Base-by-base conservation (phyloP, 495 filamentous ascomycete species). In the Symbiotaphrina buchneri region DNA sequence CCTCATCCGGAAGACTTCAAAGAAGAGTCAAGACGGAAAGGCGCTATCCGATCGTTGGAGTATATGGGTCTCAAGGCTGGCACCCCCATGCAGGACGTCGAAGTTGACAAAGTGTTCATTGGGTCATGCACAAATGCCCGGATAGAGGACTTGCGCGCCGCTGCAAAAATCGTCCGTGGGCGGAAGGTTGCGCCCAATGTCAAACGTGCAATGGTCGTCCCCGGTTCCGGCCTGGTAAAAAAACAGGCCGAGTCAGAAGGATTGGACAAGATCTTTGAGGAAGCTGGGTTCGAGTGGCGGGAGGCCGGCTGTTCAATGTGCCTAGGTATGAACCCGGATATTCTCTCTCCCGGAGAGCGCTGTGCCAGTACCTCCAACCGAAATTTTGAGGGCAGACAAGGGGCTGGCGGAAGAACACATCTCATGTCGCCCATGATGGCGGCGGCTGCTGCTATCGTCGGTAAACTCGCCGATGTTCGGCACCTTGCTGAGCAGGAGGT, bases 241-340 rank as follows among this genome's bases (percentile, higher is more conserved):
- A 67, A 73, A 45, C 77, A 87, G 49, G 87, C 87, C 10, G 87
- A 97, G 51, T 50, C 64, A 0, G 87, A 97, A 49, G 83, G 84
- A 31, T 71, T 97, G 1, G 79, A 95, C 54, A 77, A 77, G 58
- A 74, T 92, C 40, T 97, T 97, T 50, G 47, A 55, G 13, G 80
- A 91, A 26, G 81, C 87, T 31, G 87, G 87, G 5, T 95, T 94
- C 34, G 87, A 97, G 48, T 95, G 85, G 85, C 66, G 87, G 36
- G 87, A 97, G 61, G 87, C 87, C 35, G 87, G 87, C 27, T 97
- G 87, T 60, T 84, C 75, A 32, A 97, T 97, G 87, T 97, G 87
- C 43, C 65, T 97, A 18, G 87, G 87, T 49, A 97, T 97, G 87
- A 97, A 97, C 59, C 83, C 87, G 0, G 87, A 97, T 52, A 93